Conservation (phyloP, 495 filamentous ascomycete genomes). For the Aspergillus heteromorphus region DNA sequence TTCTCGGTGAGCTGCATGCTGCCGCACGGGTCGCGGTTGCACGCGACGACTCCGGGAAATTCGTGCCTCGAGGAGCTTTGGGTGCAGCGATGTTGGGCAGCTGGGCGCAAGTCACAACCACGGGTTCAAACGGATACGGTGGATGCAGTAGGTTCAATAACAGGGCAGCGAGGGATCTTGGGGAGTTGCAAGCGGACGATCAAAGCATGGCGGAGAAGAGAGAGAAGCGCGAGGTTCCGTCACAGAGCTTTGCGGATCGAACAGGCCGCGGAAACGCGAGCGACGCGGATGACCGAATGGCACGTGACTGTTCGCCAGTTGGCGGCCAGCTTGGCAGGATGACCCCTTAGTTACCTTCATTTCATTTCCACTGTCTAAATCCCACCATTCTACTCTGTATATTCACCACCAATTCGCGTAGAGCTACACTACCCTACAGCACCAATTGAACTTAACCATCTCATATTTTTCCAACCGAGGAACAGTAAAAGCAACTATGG, state of each 20-base stretch:
- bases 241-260: constrained; percentile 9
- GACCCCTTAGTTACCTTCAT: too few relatives aligned
- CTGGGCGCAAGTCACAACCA: not conserved
- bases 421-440: not conserved
- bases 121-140: not conserved
- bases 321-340: not conserved
- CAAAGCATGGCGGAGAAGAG: constrained; percentile 6
- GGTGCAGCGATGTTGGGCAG: not conserved
- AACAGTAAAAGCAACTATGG: constrained; percentile 17
- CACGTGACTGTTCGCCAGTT: constrained; percentile 15
- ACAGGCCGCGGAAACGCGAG: constrained; percentile 19
- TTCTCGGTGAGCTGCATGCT: constrained; percentile 75
- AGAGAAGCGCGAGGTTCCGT: not conserved
- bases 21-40: not conserved
- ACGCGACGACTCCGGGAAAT: not conserved
- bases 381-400: too few relatives aligned
- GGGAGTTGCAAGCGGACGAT: not conserved
- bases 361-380: too few relatives aligned
- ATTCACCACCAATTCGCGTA: not conserved
- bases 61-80: not conserved
- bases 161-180: not conserved
- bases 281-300: constrained; percentile 13
- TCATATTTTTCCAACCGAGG: constrained; percentile 28
- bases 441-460: constrained; percentile 9
- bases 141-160: not conserved